Evolutionary conservation across 2,329 filamentous ascomycete species (phyloP), one percentile per base, ranked within the genome.

Genomic region (Stagonosporopsis rhizophila): DNA sequence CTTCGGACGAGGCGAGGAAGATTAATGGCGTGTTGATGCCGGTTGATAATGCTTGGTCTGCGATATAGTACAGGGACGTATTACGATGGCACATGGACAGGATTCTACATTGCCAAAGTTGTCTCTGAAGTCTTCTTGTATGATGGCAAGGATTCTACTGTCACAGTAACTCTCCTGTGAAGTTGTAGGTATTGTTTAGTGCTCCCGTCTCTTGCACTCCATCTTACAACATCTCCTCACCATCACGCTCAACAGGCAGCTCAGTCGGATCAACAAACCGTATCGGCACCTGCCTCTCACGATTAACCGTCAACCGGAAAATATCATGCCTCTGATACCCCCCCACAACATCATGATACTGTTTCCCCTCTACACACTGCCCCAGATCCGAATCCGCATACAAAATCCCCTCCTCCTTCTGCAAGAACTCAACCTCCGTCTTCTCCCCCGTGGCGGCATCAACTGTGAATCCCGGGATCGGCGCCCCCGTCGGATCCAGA

Each of bases 291-390:
- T 69, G 62, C 14, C 80, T 73, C 14, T 65, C 72, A 1, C 81
- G 69, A 57, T 83, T 73, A 0, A 85, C 79, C 28, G 76, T 80
- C 8, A 85, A 48, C 27, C 83, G 74, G 60, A 85, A 86, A 1
- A 86, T 73, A 64, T 85, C 82, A 3, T 82, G 66, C 2, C 83
- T 70, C 65, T 85, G 83, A 68, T 85, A 85, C 0, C 82, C 82
- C 0, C 83, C 83, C 1, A 82, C 81, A 2, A 84, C 77, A 67
- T 85, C 83, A 56, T 85, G 83, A 57, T 81, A 85, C 64, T 85
- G 83, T 60, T 86, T 86, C 0, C 80, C 80, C 59, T 85, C 83
- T 0, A 86, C 70, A 35, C 81, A 83, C 4, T 79, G 74, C 0
- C 75, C 73, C 4, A 85, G 56, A 62, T 84, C 72, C 56, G 85